Evolutionary conservation across 495 filamentous ascomycete species (phyloP).

Genomic region (Bacidia rubella): DNA sequence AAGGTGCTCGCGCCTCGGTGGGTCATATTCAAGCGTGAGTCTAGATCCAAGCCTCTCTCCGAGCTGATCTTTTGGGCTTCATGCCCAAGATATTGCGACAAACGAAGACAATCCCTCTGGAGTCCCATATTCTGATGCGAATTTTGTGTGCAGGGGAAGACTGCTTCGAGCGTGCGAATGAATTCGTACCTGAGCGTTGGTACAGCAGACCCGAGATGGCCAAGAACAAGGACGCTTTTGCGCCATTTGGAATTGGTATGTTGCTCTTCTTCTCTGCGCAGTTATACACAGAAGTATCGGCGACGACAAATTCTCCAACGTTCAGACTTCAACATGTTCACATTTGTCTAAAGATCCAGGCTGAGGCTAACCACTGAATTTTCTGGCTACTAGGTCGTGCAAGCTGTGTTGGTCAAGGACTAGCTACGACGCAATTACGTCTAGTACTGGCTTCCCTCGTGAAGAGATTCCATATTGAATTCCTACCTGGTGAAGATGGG

Average conservation of each 20-base stretch:
- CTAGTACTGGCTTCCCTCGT: no score
- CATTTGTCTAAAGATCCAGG: conserved; percentile 4
- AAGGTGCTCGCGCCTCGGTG: conserved; percentile 31
- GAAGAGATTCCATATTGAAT: no score
- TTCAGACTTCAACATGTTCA: neutral
- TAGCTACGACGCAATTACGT: no score
- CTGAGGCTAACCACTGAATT: no score
- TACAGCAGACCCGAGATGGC: conserved; percentile 31
- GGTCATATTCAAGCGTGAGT: conserved; percentile 20
- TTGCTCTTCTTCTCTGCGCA: no score
- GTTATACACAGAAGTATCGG: neutral
- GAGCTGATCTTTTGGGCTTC: neutral
- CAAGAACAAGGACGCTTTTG: conserved; percentile 32
- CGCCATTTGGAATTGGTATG: conserved; percentile 35
- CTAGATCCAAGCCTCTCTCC: neutral
- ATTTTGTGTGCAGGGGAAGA: conserved; percentile 19
- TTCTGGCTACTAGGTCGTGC: no score
- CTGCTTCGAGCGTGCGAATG: conserved; percentile 25
- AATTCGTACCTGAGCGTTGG: conserved; percentile 47
- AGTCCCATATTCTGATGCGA: no score
- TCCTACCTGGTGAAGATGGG: no score
- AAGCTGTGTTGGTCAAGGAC: no score
- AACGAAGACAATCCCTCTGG: neutral
- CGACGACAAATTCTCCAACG: no score
- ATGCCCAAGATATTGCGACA: neutral